Evolutionary conservation across 441 rosid genomes (phyloP), one percentile per base, ranked within the genome.

Genomic region (Gossypium schwendimanii): DNA sequence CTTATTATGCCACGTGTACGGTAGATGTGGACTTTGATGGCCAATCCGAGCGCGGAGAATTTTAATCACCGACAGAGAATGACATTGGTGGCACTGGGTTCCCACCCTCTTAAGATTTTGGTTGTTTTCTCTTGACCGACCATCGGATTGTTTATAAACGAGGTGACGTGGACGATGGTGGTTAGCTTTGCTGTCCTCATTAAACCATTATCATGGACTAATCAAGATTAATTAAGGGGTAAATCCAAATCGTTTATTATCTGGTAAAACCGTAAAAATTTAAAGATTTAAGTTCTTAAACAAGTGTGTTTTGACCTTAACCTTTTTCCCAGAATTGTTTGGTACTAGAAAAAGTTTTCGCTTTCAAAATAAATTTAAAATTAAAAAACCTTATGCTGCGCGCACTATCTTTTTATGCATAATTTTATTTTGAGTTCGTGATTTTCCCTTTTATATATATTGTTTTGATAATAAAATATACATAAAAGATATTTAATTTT

Each of bases 121-220:
- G 18, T 66, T 39, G 59, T 53, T 74, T 57, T 41, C n/a, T 68
- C 75, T 59, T 65, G 54, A 84, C 85, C 88, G 88, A 82, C 92
- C 84, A 77, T 71, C 41, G 74, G 82, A 74, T 80, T 80, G 72
- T 80, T 84, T 78, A 75, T 47, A 18, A 8, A 3, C 7, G 39
- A 9, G 71, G 66, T 72, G 80, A 80, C 31, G 79, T 77, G 75
- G 81, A 64, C 66, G 4, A 47, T 52, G 75, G 75, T 63, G 73
- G 59, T 74, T 67, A 36, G 76, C 31, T 75, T 24, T 18, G 69
- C 53, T 76, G 76, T 70, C 60, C 59, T 54, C 8, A 4, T 50
- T 50, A 50, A 50, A 21, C 17, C 68, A 15, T 76, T 70, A 76
- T 68, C 39, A 9, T 8, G 57, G 73, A 57, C 57, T 73, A 33